A percentile compares a stretch with the other conserved stretches of the same genome.
Conservation (phyloP, 768 basidiomycete species). For the Tephrocybe rancida region DNA sequence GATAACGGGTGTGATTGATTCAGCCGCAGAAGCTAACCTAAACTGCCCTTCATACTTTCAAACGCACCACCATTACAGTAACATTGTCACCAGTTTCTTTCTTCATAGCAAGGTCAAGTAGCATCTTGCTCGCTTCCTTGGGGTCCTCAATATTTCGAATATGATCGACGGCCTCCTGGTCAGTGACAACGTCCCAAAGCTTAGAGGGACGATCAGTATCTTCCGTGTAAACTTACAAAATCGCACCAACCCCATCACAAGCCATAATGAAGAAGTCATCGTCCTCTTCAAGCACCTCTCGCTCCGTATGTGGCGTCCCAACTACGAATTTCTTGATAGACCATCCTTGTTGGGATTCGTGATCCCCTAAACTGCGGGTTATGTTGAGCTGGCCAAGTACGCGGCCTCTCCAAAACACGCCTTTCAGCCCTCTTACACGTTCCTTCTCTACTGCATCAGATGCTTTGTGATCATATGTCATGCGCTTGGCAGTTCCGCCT, state of each 20-base stretch:
- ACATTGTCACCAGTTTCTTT: conserved; percentile 20
- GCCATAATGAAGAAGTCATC: conserved; percentile 18
- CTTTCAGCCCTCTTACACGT: conserved; percentile 15
- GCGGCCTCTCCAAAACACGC: conserved; percentile 18
- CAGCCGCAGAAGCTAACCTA: neutral
- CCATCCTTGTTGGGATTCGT: conserved; percentile 17
- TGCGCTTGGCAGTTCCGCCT: conserved; percentile 12
- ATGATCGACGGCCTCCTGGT: conserved; percentile 16
- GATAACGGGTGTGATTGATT: neutral
- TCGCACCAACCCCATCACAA: conserved; percentile 16
- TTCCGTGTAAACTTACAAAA: neutral
- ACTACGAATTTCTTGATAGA: conserved; percentile 18
- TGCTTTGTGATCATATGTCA: conserved; percentile 19
- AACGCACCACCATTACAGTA: conserved; percentile 19
- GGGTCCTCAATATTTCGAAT: conserved; percentile 11
- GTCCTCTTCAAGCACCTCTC: conserved; percentile 4
- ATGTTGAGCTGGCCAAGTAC: conserved; percentile 18
- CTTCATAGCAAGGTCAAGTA: conserved; percentile 13
- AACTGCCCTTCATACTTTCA: conserved; percentile 1
- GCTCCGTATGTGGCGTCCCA: conserved; percentile 11
- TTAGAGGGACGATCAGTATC: neutral
- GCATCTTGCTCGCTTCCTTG: conserved; percentile 15
- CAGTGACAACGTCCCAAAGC: conserved; percentile 19
- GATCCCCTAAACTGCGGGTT: conserved; percentile 18
- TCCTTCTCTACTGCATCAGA: conserved; percentile 12